Evolutionary conservation across 2,329 filamentous ascomycete genomes (phyloP).

Genomic region (Drechmeria coniospora): DNA sequence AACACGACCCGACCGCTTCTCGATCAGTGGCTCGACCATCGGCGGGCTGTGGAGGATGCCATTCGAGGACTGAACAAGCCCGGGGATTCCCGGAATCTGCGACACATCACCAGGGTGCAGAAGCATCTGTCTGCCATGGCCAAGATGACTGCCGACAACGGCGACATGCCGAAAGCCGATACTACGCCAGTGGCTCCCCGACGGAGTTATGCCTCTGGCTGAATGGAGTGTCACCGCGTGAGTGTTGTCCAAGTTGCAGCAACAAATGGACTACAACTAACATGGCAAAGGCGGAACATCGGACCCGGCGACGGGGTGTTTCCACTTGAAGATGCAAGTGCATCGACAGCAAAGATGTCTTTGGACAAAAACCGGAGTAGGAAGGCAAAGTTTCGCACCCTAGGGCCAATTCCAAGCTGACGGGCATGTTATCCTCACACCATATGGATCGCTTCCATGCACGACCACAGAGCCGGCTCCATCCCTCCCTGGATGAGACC

Average conservation of each 20-base stretch:
- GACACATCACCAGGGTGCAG: slow-evolving; percentile 36
- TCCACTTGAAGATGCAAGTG: slow-evolving; percentile 2
- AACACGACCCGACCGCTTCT: slow-evolving; percentile 24
- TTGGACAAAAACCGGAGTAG: too few species aligned
- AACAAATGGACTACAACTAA: slow-evolving; percentile 6
- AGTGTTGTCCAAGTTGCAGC: background rate
- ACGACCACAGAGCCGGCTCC: background rate
- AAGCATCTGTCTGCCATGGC: slow-evolving; percentile 34
- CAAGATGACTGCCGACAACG: slow-evolving; percentile 26
- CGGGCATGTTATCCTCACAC: too few species aligned
- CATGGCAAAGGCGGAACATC: background rate
- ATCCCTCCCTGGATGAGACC: too few species aligned
- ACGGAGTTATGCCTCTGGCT: slow-evolving; percentile 12
- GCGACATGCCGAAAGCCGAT: slow-evolving; percentile 10
- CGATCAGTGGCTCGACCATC: slow-evolving; percentile 46
- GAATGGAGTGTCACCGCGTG: slow-evolving; percentile 1
- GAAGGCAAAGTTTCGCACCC: too few species aligned
- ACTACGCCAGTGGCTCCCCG: slow-evolving; percentile 7
- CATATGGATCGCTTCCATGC: too few species aligned
- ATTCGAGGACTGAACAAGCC: slow-evolving; percentile 33
- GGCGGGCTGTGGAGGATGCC: slow-evolving; percentile 45
- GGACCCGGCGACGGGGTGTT: too few species aligned
- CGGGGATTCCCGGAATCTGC: slow-evolving; percentile 35
- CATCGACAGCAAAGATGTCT: slow-evolving; percentile 1
- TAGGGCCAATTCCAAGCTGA: too few species aligned